Percentiles rank a stretch among this genome's conserved stretches.
These are phyloP conservation scores for Pseudocercospora crystallina DNA, from an alignment of 2,329 filamentous ascomycete genomes.

Conservation along the genomic window DNA sequence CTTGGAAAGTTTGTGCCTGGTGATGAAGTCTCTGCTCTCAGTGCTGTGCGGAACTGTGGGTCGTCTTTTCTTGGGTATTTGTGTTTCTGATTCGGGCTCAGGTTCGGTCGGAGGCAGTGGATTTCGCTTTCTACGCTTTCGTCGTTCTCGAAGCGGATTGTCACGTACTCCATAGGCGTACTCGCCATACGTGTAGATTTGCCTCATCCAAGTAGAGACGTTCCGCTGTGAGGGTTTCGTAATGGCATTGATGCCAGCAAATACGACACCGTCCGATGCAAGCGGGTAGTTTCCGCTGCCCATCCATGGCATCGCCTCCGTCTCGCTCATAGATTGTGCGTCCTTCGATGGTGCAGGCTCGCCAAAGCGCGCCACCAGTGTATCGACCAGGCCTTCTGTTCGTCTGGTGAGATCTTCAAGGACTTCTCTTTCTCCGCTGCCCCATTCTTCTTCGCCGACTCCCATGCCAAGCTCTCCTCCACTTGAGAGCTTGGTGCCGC, in stretches of 20 bases:
- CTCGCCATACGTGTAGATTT: constrained; percentile 79
- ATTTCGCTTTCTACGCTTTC: constrained; percentile 45
- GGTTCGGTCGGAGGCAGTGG: background rate
- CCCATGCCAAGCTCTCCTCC: constrained; percentile 91
- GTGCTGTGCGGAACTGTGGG: constrained; percentile 9
- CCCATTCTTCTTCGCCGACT: constrained; percentile 92
- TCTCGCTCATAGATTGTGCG: constrained; percentile 24
- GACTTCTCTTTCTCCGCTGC: constrained; percentile 89
- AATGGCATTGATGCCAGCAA: constrained; percentile 75
- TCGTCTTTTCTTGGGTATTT: background rate
- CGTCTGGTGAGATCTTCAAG: constrained; percentile 80
- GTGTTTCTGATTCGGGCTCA: constrained; percentile 9
- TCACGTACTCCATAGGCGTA: constrained; percentile 82
- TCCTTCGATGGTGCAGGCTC: constrained; percentile 45
- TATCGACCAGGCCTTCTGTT: constrained; percentile 80
- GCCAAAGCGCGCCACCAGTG: constrained; percentile 85
- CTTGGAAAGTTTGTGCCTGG: background rate
- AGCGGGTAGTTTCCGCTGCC: constrained; percentile 67
- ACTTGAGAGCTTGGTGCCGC: constrained; percentile 82
- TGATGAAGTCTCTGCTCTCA: constrained; percentile 16
- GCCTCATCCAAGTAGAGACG: constrained; percentile 83
- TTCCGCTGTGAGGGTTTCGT: constrained; percentile 69
- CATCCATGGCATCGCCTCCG: constrained; percentile 62
- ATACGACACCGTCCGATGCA: constrained; percentile 79
- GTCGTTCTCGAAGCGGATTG: constrained; percentile 68